Evolutionary conservation across 495 filamentous ascomycete genomes (phyloP).

Genomic region (Hyphodiscus hymeniophilus): DNA sequence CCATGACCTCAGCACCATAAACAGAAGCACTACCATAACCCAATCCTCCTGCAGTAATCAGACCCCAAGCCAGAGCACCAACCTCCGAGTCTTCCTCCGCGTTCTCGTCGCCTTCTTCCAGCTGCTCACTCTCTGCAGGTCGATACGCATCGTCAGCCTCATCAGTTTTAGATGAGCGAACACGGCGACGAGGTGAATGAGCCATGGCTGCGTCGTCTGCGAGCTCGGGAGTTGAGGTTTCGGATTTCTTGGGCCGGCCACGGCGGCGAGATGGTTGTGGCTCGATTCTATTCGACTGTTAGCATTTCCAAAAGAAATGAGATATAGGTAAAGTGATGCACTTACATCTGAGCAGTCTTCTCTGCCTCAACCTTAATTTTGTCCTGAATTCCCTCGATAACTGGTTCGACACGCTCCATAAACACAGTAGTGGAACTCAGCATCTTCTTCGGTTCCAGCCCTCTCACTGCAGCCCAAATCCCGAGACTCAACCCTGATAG

Average conservation of each 20-base stretch:
- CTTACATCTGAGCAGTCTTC: slow-evolving; percentile 9
- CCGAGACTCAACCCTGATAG: slow-evolving; percentile 42
- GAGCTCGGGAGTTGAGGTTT: neutral
- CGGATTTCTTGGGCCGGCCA: slow-evolving; percentile 5
- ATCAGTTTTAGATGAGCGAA: slow-evolving; percentile 23
- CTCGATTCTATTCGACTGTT: slow-evolving; percentile 2
- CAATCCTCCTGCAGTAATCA: slow-evolving; percentile 33
- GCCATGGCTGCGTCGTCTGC: neutral
- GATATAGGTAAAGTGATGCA: slow-evolving; percentile 5
- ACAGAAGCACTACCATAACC: slow-evolving; percentile 32
- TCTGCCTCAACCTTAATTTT: slow-evolving; percentile 13
- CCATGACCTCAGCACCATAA: slow-evolving; percentile 34
- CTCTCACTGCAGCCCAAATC: slow-evolving; percentile 43
- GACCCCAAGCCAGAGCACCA: slow-evolving; percentile 35
- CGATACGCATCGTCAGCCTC: slow-evolving; percentile 14
- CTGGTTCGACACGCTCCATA: slow-evolving; percentile 5
- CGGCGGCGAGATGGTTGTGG: slow-evolving; percentile 1
- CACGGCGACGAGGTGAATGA: slow-evolving; percentile 7
- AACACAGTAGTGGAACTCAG: slow-evolving; percentile 9
- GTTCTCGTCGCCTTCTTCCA: slow-evolving; percentile 14
- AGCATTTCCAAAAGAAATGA: neutral
- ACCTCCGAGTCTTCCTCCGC: slow-evolving; percentile 37
- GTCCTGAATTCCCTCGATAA: slow-evolving; percentile 1
- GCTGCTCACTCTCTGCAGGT: slow-evolving; percentile 19
- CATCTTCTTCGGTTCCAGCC: slow-evolving; percentile 35